Conservation (phyloP, 352 stramenopile genomes). For the Phytophthora sansomeana region DNA sequence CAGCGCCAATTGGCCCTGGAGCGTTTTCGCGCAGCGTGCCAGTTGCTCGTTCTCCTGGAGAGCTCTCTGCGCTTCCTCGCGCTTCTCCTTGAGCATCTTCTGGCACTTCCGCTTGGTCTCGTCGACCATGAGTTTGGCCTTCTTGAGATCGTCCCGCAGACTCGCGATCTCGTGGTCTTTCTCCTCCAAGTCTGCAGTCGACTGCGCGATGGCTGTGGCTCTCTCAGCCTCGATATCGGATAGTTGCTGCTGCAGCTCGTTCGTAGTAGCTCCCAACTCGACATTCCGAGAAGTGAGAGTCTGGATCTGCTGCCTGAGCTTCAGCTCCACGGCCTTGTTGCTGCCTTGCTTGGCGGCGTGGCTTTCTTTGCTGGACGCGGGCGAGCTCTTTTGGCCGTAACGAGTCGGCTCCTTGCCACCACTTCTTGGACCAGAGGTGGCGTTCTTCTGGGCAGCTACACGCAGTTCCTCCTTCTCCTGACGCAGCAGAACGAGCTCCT, state of each 20-base stretch:
- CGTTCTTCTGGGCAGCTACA: constrained; percentile 30
- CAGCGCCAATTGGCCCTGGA: constrained; percentile 51
- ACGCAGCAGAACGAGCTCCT: constrained; percentile 75
- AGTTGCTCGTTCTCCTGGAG: constrained; percentile 57
- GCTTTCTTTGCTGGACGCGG: constrained; percentile 5
- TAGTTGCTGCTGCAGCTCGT: constrained; percentile 42
- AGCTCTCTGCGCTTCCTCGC: constrained; percentile 54
- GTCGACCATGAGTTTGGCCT: constrained; percentile 42
- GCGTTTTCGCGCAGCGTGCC: constrained; percentile 32
- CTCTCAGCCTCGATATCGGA: constrained; percentile 42
- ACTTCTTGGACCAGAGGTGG: constrained; percentile 16
- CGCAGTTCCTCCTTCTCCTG: constrained; percentile 76
- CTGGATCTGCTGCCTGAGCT: constrained; percentile 42
- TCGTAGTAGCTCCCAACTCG: constrained; percentile 13
- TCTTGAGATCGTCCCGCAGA: constrained; percentile 50
- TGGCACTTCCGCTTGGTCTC: constrained; percentile 60
- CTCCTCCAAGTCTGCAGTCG: constrained; percentile 31
- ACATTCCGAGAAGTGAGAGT: constrained; percentile 34
- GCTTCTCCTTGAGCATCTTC: constrained; percentile 63
- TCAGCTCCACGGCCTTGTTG: constrained; percentile 28
- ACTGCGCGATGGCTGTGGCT: constrained; percentile 15
- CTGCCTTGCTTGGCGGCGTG: constrained; percentile 13
- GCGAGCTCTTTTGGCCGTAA: neutral
- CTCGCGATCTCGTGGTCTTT: constrained; percentile 26
- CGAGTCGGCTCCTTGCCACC: constrained; percentile 15